These are phyloP conservation scores for Mycena galopus DNA, from an alignment of 768 basidiomycete species.

Conservation along the genomic window DNA sequence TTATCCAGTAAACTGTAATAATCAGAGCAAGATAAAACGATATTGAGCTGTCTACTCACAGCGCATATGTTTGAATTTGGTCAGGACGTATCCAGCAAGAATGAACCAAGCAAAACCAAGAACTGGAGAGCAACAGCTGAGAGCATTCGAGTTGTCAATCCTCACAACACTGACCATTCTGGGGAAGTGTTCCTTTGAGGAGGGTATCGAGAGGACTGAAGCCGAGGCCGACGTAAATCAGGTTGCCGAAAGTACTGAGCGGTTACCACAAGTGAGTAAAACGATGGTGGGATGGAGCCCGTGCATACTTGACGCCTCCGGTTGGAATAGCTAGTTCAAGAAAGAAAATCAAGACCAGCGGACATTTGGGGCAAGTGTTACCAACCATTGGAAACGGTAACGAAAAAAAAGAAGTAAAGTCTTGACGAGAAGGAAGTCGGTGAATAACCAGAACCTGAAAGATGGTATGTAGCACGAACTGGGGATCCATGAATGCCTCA, in stretches of 20 bases:
- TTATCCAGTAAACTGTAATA: not conserved
- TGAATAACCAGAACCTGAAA: not conserved
- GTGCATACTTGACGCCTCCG: not conserved
- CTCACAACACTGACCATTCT: not conserved
- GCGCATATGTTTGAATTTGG: constrained; percentile 4
- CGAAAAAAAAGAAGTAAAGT: constrained; percentile 9
- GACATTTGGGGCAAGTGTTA: no score
- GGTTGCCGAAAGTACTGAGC: constrained; percentile 1
- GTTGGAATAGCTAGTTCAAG: not conserved
- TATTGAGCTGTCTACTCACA: not conserved
- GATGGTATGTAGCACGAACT: not conserved
- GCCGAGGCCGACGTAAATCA: constrained; percentile 11
- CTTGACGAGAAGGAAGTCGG: not conserved
- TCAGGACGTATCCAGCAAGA: not conserved
- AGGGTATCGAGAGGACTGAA: constrained; percentile 6
- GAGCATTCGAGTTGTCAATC: not conserved
- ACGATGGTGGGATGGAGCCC: not conserved
- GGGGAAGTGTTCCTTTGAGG: constrained; percentile 4
- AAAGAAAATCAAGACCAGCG: not conserved
- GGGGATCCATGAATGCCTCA: not conserved
- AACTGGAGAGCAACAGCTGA: not conserved
- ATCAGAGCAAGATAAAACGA: not conserved
- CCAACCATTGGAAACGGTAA: not conserved
- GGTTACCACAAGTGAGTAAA: not conserved
- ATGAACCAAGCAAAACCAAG: not conserved